phyloP scores from a whole-genome alignment of 768 basidiomycete species.

The Leccinum pellstonianum region DNA sequence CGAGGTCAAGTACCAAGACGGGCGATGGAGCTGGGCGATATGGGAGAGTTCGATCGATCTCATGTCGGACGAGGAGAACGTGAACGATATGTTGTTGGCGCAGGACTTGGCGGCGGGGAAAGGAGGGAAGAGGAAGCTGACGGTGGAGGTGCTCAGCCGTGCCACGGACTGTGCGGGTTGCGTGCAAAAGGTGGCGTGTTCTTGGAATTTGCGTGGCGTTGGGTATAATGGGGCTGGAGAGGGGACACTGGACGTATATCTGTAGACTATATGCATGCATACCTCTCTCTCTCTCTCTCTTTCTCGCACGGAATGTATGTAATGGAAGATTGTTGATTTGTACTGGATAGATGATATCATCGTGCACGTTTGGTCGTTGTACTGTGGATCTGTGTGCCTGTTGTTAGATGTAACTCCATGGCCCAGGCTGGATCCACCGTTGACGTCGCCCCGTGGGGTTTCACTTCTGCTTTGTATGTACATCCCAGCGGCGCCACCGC shows the following conservation, averaged over 20 bases:
- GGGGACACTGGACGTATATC: conserved; percentile 2
- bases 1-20: conserved; percentile 56
- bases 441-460: too few species aligned
- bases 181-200: conserved; percentile 46
- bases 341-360: too few species aligned
- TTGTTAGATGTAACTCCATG: too few species aligned
- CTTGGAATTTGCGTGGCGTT: conserved; percentile 70
- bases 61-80: conserved; percentile 21
- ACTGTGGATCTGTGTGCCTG: too few species aligned
- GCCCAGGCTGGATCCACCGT: too few species aligned
- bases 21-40: conserved; percentile 72
- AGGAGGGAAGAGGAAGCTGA: conserved; percentile 15
- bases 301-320: too few species aligned
- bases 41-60: conserved; percentile 56
- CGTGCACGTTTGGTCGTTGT: too few species aligned
- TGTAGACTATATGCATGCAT: conserved; percentile 1
- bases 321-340: too few species aligned
- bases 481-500: too few species aligned
- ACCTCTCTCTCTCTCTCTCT: too few species aligned
- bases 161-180: conserved; percentile 51
- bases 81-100: conserved; percentile 11
- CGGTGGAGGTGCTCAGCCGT: conserved; percentile 40
- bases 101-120: conserved; percentile 3
- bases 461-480: too few species aligned
- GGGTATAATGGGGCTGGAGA: conserved; percentile 39